These are phyloP conservation scores for Penicillium antarcticum DNA, from an alignment of 495 filamentous ascomycete genomes.

Conservation along the genomic window DNA sequence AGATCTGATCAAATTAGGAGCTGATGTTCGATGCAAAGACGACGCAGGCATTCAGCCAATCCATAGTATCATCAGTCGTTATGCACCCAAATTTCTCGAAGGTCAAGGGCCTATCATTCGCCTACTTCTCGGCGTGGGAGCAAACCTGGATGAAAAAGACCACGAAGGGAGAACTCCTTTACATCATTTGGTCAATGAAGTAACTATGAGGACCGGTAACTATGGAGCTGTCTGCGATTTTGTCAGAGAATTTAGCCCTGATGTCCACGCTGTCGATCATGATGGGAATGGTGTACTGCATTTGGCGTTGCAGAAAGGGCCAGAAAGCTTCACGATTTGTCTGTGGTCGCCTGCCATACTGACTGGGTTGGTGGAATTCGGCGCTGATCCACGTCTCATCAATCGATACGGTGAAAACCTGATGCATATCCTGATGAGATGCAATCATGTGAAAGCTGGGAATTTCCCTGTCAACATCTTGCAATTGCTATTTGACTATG, in stretches of 20 bases:
- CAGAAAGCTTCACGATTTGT: background rate
- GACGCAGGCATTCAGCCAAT: background rate
- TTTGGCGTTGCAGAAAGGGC: background rate
- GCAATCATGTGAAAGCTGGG: background rate
- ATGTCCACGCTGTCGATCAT: background rate
- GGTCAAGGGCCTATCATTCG: background rate
- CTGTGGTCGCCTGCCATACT: too few relatives aligned
- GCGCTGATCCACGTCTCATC: background rate
- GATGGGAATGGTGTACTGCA: constrained; percentile 1
- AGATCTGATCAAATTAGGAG: background rate
- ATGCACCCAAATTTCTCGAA: too few relatives aligned
- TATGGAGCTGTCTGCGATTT: background rate
- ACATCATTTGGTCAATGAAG: background rate
- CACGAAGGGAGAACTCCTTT: background rate
- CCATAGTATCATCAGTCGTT: background rate
- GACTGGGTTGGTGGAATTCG: background rate
- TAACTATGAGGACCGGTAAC: background rate
- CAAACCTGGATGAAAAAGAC: background rate
- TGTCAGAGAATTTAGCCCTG: background rate
- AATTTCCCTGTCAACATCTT: background rate
- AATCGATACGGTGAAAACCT: background rate
- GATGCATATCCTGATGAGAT: background rate
- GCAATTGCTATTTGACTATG: background rate
- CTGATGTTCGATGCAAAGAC: background rate
- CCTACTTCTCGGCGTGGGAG: background rate